Evolutionary conservation across 345 rosid genomes (phyloP), one percentile per base, ranked within the genome.

Genomic region (Crucihimalaya himalaica): DNA sequence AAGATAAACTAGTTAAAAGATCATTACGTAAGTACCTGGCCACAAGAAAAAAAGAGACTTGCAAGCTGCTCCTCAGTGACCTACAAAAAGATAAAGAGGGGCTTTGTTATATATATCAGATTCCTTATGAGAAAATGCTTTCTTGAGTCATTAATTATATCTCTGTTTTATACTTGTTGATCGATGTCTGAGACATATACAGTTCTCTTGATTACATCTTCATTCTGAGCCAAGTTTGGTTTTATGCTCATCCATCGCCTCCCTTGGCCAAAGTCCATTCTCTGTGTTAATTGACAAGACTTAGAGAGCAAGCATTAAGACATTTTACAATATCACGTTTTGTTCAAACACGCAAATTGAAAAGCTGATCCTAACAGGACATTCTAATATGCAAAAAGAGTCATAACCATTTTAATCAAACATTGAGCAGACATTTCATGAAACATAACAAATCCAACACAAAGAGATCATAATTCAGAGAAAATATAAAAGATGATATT

Each of bases 31-130:
- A 52, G 65, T 75, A 92, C 99, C 83, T 85, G 90, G 62, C 99
- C 99, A 63, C 89, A 92, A 23, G 78, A 77, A 52, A 82, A 81
- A 82, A 95, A 95, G 56, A 94, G 90, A 65, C 87, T 85, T 1
- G 99, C 99, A 73, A 95, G 92, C 73, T 88, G 93, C 84, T 89
- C 97, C 79, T 95, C 97, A 32, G 99, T 95, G 37, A 88, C 97
- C 97, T 76, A 63, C 45, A 87, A 78, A 57, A 23, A 29, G 0
- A 35, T 25, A 14, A 43, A 53, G 11, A 57, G 6, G 23, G 16
- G 1, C 20, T 18, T 59, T 3, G 5, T 47, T 54, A 42, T 11
- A 27, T 37, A 3, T 23, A 37, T 18, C 19, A 9, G 53, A 27
- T 4, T 66, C 8, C 3, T 48, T 19, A 8, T 6, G 42, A 39